Evolutionary conservation across 768 basidiomycete species (phyloP).

Genomic region (Auricularia heimuer): DNA sequence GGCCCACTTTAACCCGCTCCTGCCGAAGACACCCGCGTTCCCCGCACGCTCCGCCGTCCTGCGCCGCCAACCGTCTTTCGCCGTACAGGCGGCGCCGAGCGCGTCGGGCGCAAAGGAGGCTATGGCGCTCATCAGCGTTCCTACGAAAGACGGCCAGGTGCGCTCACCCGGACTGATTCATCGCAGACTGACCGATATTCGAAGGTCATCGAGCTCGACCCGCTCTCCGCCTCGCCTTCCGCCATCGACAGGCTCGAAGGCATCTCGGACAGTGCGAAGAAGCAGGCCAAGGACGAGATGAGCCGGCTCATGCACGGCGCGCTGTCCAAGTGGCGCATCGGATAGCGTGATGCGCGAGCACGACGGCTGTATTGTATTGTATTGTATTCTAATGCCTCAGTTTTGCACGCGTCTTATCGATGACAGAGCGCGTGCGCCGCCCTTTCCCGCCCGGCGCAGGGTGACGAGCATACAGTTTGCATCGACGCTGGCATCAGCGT

Average conservation of each 20-base stretch:
- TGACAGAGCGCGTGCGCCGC: no score
- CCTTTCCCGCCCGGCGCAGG: no score
- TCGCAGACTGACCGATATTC: background rate
- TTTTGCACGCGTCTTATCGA: no score
- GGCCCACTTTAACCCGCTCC: slow-evolving; percentile 61
- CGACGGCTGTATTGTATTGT: background rate
- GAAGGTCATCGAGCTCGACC: slow-evolving; percentile 59
- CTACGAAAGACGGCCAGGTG: slow-evolving; percentile 70
- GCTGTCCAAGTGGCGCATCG: slow-evolving; percentile 67
- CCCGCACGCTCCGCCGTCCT: slow-evolving; percentile 8
- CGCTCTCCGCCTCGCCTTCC: slow-evolving; percentile 59
- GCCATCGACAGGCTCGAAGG: slow-evolving; percentile 69
- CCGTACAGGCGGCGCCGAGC: background rate
- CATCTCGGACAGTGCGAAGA: slow-evolving; percentile 74
- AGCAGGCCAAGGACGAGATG: slow-evolving; percentile 72
- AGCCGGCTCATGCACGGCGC: slow-evolving; percentile 59
- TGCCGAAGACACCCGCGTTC: slow-evolving; percentile 50
- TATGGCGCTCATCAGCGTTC: slow-evolving; percentile 64
- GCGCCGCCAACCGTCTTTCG: background rate
- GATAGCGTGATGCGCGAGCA: slow-evolving; percentile 4
- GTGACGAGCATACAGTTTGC: no score
- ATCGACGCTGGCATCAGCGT: no score
- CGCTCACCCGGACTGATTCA: slow-evolving; percentile 5
- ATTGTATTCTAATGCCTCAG: no score
- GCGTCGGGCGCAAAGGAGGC: background rate